Evolutionary conservation across 768 basidiomycete genomes (phyloP).

Genomic region (Amanita molliuscula): DNA sequence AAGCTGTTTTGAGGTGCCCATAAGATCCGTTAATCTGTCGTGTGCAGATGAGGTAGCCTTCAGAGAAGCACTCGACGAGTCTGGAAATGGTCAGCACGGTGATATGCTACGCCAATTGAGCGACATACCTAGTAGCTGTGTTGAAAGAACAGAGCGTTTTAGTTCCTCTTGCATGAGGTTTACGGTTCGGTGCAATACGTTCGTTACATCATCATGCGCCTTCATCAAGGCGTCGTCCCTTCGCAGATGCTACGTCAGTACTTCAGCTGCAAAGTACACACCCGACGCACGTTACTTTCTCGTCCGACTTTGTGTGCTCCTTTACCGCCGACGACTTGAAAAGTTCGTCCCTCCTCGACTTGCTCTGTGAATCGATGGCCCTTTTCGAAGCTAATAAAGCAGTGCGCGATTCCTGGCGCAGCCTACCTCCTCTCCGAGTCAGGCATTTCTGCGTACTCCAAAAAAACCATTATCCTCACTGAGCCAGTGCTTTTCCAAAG

Average conservation of each 20-base stretch:
- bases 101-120: neutral
- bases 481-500: conserved; percentile 33
- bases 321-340: conserved; percentile 38
- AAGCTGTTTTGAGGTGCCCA: conserved; percentile 74
- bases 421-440: conserved; percentile 22
- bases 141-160: conserved; percentile 76
- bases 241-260: neutral
- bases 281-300: conserved; percentile 52
- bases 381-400: conserved; percentile 70
- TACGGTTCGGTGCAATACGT: conserved; percentile 76
- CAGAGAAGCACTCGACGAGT: conserved; percentile 71
- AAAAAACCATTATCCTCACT: conserved; percentile 25
- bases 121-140: conserved; percentile 67
- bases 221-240: conserved; percentile 85
- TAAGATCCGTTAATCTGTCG: conserved; percentile 58
- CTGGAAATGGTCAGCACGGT: conserved; percentile 24
- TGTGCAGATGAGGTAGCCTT: conserved; percentile 67
- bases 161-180: conserved; percentile 86
- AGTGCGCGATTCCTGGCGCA: conserved; percentile 52
- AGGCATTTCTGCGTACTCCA: neutral
- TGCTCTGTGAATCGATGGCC: conserved; percentile 49
- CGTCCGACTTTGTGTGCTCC: conserved; percentile 39
- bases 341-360: conserved; percentile 61
- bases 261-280: neutral
- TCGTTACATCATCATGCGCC: conserved; percentile 83